These are phyloP conservation scores for Circinella minor DNA, from an alignment of 371 early-diverging fungal species.

Conservation along the genomic window DNA sequence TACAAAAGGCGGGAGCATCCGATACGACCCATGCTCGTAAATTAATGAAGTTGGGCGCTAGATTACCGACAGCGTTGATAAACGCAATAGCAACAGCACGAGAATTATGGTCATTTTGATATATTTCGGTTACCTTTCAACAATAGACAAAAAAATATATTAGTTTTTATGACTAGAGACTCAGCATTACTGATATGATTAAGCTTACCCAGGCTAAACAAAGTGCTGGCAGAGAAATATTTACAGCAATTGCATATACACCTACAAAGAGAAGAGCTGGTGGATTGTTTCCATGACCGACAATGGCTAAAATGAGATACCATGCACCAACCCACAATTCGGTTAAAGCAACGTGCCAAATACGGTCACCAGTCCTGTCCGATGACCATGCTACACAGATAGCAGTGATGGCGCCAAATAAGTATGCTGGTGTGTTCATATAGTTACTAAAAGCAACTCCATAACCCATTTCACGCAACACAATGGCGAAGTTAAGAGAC, in stretches of 20 bases:
- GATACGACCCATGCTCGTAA: slow-evolving; percentile 34
- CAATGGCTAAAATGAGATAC: slow-evolving; percentile 22
- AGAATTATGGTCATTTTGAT: slow-evolving; percentile 30
- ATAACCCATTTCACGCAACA: slow-evolving; percentile 41
- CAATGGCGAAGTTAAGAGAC: slow-evolving; percentile 41
- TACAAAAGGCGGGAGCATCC: slow-evolving; percentile 24
- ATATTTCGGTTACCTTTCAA: slow-evolving; percentile 20
- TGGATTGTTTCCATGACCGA: slow-evolving; percentile 21
- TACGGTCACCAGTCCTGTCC: slow-evolving; percentile 16
- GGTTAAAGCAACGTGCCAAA: slow-evolving; percentile 14
- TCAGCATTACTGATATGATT: no score
- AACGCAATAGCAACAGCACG: slow-evolving; percentile 47
- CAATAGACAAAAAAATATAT: not conserved
- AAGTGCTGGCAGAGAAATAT: not conserved
- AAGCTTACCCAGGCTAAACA: not conserved
- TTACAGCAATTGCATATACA: slow-evolving; percentile 9
- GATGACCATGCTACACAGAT: slow-evolving; percentile 21
- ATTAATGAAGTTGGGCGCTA: slow-evolving; percentile 45
- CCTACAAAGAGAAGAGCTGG: slow-evolving; percentile 17
- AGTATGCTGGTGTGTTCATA: slow-evolving; percentile 46
- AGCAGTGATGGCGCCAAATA: slow-evolving; percentile 35
- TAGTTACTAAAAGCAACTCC: slow-evolving; percentile 41
- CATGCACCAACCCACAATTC: slow-evolving; percentile 23
- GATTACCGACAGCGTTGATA: slow-evolving; percentile 43
- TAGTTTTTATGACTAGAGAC: no score